Percentiles rank a stretch among this genome's conserved stretches.
phyloP scores from a whole-genome alignment of 108 stramenopile species.

The Discostella pseudostelligera region DNA sequence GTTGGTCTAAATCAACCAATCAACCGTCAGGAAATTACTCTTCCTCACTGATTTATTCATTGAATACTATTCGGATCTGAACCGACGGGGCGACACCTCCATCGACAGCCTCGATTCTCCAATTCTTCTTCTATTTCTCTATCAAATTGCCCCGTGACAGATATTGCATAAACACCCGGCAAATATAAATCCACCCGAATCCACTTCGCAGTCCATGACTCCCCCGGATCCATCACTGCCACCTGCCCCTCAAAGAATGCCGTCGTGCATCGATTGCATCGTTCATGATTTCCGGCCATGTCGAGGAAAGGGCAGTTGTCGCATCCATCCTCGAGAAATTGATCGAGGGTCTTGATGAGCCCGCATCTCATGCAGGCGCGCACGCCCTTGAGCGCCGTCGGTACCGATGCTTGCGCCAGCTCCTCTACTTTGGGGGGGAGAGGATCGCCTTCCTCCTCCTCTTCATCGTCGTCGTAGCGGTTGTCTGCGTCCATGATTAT shows the following conservation, averaged over 20 bases:
- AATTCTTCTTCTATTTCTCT: constrained; percentile 84
- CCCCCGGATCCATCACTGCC: constrained; percentile 87
- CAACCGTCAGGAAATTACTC: too few relatives aligned
- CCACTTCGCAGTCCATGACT: constrained; percentile 90
- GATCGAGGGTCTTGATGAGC: constrained; percentile 83
- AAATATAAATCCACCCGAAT: constrained; percentile 73
- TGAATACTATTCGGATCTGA: constrained; percentile 12
- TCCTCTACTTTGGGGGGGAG: constrained; percentile 77
- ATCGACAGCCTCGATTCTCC: constrained; percentile 77
- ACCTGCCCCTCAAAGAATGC: constrained; percentile 88
- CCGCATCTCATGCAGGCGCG: constrained; percentile 91
- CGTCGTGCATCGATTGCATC: constrained; percentile 72
- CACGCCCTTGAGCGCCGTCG: constrained; percentile 67
- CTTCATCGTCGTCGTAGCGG: constrained; percentile 36
- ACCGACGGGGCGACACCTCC: constrained; percentile 70
- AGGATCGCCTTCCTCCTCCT: constrained; percentile 67
- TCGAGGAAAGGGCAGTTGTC: constrained; percentile 92
- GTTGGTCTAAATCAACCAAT: too few relatives aligned
- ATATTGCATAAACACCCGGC: constrained; percentile 86
- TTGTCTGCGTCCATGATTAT: constrained; percentile 39
- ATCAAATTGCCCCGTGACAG: constrained; percentile 82
- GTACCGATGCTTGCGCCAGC: constrained; percentile 72
- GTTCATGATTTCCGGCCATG: constrained; percentile 74
- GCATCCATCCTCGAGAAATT: constrained; percentile 86
- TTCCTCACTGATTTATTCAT: too few relatives aligned